These are phyloP conservation scores for Talaromyces atroroseus DNA, from an alignment of 2,329 filamentous ascomycete species.

Conservation along the genomic window DNA sequence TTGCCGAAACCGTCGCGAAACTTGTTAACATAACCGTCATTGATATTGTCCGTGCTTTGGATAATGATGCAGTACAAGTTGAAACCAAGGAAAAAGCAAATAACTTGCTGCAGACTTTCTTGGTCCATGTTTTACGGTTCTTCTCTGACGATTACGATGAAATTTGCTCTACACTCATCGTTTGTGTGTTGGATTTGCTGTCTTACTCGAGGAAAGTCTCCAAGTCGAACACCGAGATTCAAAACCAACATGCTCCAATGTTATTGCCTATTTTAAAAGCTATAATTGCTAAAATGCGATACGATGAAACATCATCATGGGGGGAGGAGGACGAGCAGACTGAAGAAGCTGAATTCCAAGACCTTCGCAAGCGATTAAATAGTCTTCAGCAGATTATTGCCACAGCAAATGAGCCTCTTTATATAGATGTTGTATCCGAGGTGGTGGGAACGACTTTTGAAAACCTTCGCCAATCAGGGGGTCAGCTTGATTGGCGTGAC, in stretches of 20 bases:
- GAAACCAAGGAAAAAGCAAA: conserved; percentile 70
- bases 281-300: conserved; percentile 93
- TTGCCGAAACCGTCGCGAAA: conserved; percentile 91
- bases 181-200: conserved; percentile 84
- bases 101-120: conserved; percentile 72
- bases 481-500: conserved; percentile 86
- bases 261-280: conserved; percentile 83
- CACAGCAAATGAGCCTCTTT: conserved; percentile 78
- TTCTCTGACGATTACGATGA: conserved; percentile 98
- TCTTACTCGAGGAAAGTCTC: conserved; percentile 81
- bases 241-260: conserved; percentile 71
- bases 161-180: conserved; percentile 92
- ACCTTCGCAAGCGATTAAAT: conserved; percentile 82
- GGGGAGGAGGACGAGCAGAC: conserved; percentile 91
- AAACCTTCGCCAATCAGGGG: conserved; percentile 66
- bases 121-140: conserved; percentile 84
- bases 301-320: conserved; percentile 91
- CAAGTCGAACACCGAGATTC: conserved; percentile 57
- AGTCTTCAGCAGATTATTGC: conserved; percentile 90
- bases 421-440: conserved; percentile 80
- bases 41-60: conserved; percentile 82
- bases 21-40: conserved; percentile 84
- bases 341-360: conserved; percentile 95
- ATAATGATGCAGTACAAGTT: conserved; percentile 57
- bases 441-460: conserved; percentile 85